These are phyloP conservation scores for Peronospora tabacina DNA, from an alignment of 352 stramenopile species.

Conservation along the genomic window DNA sequence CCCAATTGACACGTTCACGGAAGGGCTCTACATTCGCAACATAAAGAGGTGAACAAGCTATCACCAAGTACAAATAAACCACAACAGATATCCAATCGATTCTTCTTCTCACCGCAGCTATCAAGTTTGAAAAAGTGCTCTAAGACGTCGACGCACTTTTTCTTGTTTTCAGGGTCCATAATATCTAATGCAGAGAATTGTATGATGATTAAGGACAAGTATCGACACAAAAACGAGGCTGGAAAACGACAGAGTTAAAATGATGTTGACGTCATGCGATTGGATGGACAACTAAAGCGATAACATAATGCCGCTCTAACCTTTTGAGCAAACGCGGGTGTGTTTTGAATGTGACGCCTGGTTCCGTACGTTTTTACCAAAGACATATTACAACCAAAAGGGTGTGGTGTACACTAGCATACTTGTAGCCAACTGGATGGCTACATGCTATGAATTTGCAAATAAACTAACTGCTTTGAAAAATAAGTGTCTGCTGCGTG, in stretches of 20 bases:
- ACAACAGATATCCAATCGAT: background rate
- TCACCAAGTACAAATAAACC: background rate
- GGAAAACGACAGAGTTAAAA: slow-evolving; percentile 6
- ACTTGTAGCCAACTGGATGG: too few species aligned
- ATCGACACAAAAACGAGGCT: slow-evolving; percentile 11
- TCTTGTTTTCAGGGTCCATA: slow-evolving; percentile 76
- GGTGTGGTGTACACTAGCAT: too few species aligned
- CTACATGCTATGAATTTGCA: too few species aligned
- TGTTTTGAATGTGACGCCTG: too few species aligned
- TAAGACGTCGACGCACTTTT: slow-evolving; percentile 72
- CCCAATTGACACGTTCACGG: slow-evolving; percentile 83
- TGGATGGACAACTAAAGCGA: background rate
- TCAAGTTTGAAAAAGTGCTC: slow-evolving; percentile 82
- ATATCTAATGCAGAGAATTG: background rate
- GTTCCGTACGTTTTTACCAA: too few species aligned
- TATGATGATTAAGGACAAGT: background rate
- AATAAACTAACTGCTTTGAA: too few species aligned
- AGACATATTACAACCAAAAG: too few species aligned
- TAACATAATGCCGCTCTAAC: slow-evolving; percentile 7
- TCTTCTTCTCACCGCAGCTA: slow-evolving; percentile 37
- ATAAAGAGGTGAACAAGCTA: slow-evolving; percentile 1
- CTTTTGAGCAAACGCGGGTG: slow-evolving; percentile 10
- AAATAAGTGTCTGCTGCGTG: slow-evolving; percentile 46
- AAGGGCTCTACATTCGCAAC: slow-evolving; percentile 54
- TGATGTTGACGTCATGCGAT: background rate